Conservation (phyloP, 2,329 filamentous ascomycete species). For the Diaporthe sp. region DNA sequence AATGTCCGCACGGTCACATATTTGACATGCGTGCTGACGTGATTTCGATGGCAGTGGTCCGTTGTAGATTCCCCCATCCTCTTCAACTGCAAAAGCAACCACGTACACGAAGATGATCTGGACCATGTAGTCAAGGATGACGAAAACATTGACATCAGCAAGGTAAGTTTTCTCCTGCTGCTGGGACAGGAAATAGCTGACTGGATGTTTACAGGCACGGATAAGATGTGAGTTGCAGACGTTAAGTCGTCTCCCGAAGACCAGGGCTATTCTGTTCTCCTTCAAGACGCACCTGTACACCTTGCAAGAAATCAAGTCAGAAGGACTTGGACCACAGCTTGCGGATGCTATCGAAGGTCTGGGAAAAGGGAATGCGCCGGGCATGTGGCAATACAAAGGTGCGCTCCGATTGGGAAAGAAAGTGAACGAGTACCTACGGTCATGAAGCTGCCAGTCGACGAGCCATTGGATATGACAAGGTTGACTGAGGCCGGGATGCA, state of each 20-base stretch:
- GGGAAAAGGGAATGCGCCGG: conserved; percentile 62
- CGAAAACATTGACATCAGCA: conserved; percentile 53
- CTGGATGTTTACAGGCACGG: conserved; percentile 46
- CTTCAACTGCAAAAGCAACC: conserved; percentile 55
- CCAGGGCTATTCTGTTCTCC: conserved; percentile 62
- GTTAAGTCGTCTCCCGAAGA: conserved; percentile 61
- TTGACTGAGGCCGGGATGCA: background rate
- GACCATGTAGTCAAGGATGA: conserved; percentile 50
- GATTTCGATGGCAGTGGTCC: conserved; percentile 56
- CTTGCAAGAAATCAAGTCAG: conserved; percentile 60
- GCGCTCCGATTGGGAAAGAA: conserved; percentile 60
- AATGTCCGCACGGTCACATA: background rate
- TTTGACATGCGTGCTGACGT: background rate
- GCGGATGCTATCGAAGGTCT: conserved; percentile 67
- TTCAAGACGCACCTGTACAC: conserved; percentile 69
- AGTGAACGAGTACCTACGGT: conserved; percentile 60
- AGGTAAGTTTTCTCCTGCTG: conserved; percentile 44
- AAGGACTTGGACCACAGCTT: conserved; percentile 60
- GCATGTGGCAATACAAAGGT: conserved; percentile 67
- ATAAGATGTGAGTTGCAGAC: conserved; percentile 66
- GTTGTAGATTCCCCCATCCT: conserved; percentile 58
- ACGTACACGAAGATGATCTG: conserved; percentile 48
- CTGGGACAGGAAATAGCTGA: too few relatives aligned
- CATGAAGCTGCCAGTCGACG: conserved; percentile 32
- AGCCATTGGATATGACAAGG: background rate